phyloP scores from a whole-genome alignment of 139 green algal genomes.

The Zygnema circumcarinatum region DNA sequence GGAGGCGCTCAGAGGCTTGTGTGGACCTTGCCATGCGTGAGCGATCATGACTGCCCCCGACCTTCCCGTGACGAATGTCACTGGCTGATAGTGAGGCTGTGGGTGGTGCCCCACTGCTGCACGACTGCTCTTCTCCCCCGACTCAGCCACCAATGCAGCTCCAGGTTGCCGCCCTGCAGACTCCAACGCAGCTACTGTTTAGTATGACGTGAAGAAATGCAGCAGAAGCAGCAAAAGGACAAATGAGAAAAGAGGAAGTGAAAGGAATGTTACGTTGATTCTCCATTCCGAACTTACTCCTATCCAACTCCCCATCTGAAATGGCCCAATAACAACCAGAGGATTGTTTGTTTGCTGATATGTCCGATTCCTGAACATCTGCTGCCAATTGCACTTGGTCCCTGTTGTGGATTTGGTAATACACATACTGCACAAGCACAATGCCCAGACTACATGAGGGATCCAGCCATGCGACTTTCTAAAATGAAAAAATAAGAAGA shows the following conservation, averaged over 20 bases:
- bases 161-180: not conserved
- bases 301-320: not conserved
- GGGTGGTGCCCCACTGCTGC: not conserved
- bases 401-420: conserved; percentile 31
- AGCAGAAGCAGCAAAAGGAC: too few relatives aligned
- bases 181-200: too few relatives aligned
- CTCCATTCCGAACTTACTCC: too few relatives aligned
- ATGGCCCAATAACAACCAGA: conserved; percentile 2
- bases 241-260: too few relatives aligned
- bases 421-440: conserved; percentile 41
- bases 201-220: too few relatives aligned
- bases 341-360: not conserved
- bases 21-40: conserved; percentile 31
- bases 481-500: too few relatives aligned
- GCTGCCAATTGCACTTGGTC: conserved; percentile 8
- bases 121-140: not conserved
- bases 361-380: conserved; percentile 8
- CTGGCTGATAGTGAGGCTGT: conserved; percentile 23
- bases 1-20: conserved; percentile 4
- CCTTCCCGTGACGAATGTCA: conserved; percentile 26
- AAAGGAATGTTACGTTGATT: too few relatives aligned
- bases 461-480: too few relatives aligned
- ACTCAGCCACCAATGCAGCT: not conserved
- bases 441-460: not conserved
- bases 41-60: conserved; percentile 32